These are phyloP conservation scores for Quercus mongolica DNA, from an alignment of 306 rosid species.

Conservation along the genomic window DNA sequence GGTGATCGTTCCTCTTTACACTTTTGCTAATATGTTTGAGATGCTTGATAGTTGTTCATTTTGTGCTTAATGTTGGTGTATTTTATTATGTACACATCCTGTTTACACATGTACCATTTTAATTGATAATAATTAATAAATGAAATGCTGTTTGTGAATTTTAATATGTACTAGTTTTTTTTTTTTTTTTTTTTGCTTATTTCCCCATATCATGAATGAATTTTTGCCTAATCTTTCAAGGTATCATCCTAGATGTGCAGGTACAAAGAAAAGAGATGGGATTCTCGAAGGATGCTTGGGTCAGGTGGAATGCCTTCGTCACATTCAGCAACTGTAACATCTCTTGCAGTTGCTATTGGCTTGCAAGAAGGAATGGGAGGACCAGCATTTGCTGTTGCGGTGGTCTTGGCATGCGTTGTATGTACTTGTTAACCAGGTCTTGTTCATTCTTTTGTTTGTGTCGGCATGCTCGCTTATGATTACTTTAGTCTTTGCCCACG, in stretches of 20 bases:
- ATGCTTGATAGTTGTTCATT: too few relatives aligned
- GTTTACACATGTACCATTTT: too few relatives aligned
- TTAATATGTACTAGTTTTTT: too few relatives aligned
- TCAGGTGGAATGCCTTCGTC: constrained; percentile 97
- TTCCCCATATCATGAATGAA: neutral
- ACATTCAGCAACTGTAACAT: constrained; percentile 82
- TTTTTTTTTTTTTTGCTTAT: neutral
- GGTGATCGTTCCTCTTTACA: too few relatives aligned
- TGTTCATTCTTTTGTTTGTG: constrained; percentile 2
- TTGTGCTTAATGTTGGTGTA: too few relatives aligned
- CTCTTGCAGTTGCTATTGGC: constrained; percentile 68
- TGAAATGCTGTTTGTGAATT: too few relatives aligned
- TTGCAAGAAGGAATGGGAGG: constrained; percentile 71
- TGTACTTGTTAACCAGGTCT: constrained; percentile 23
- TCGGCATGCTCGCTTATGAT: neutral
- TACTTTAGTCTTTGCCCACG: neutral
- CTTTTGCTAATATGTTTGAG: too few relatives aligned
- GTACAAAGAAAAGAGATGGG: constrained; percentile 93
- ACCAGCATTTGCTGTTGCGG: constrained; percentile 72
- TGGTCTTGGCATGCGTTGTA: constrained; percentile 81
- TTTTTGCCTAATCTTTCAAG: constrained; percentile 1
- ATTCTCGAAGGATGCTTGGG: constrained; percentile 75
- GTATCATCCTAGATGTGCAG: constrained; percentile 50
- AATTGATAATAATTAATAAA: too few relatives aligned
- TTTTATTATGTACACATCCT: too few relatives aligned